Conservation (phyloP, 208 protist species). For the Acanthamoeba sp. region DNA sequence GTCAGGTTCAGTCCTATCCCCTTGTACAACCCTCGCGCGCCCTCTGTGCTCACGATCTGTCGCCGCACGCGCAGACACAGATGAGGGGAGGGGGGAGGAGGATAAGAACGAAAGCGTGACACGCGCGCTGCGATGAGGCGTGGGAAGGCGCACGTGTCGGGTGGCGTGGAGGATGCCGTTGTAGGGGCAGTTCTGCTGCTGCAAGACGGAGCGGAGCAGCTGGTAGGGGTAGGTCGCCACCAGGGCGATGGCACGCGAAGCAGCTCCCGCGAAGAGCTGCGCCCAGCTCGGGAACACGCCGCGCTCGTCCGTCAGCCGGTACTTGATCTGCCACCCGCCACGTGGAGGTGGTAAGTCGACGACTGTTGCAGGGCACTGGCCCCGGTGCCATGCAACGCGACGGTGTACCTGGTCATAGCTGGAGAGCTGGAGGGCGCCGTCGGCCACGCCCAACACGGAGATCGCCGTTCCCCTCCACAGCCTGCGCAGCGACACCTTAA, state of each 20-base stretch:
- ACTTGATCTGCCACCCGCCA: neutral
- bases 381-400: too few relatives aligned
- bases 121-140: too few relatives aligned
- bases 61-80: too few relatives aligned
- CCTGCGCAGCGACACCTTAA: neutral
- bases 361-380: too few relatives aligned
- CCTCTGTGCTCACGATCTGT: conserved; percentile 1
- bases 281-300: neutral
- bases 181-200: conserved; percentile 46
- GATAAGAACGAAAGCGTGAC: neutral
- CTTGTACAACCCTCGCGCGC: conserved; percentile 11
- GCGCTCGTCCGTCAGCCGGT: neutral
- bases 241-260: neutral
- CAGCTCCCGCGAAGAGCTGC: neutral
- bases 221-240: conserved; percentile 52
- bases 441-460: neutral
- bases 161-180: neutral
- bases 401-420: neutral
- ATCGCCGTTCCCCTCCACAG: conserved; percentile 1
- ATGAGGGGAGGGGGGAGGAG: too few relatives aligned
- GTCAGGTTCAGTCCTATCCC: conserved; percentile 34
- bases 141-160: neutral
- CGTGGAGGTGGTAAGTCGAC: too few relatives aligned
- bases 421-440: conserved; percentile 27
- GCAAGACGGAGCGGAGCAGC: conserved; percentile 23